phyloP scores from a whole-genome alignment of 2,329 filamentous ascomycete genomes.

The Xylariaceae sp. region DNA sequence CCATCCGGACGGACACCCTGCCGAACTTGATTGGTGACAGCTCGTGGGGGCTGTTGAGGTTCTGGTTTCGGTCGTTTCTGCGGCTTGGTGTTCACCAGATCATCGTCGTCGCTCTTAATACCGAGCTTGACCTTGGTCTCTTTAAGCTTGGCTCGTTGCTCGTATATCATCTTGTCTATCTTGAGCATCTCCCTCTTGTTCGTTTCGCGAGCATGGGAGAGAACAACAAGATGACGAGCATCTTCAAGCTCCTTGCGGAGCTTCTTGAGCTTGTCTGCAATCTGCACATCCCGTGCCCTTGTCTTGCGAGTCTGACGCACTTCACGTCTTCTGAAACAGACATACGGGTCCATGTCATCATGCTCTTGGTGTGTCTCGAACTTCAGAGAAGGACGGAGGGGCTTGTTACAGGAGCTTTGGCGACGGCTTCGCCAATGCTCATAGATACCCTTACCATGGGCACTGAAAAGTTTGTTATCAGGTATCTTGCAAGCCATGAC shows the following conservation, averaged over 20 bases:
- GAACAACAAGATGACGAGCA: conserved; percentile 72
- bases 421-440: conserved; percentile 81
- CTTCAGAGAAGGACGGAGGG: conserved; percentile 76
- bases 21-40: conserved; percentile 61
- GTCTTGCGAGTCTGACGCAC: conserved; percentile 94
- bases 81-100: conserved; percentile 85
- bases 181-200: conserved; percentile 73
- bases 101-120: conserved; percentile 90
- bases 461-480: conserved; percentile 47
- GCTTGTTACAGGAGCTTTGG: conserved; percentile 61
- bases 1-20: conserved; percentile 67
- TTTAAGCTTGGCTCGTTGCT: conserved; percentile 78
- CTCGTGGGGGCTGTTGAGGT: conserved; percentile 54
- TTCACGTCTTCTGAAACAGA: conserved; percentile 94
- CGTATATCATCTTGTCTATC: conserved; percentile 73
- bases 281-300: conserved; percentile 85
- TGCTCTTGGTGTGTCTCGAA: conserved; percentile 92
- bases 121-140: conserved; percentile 82
- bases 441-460: conserved; percentile 74
- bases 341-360: conserved; percentile 94
- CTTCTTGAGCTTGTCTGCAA: conserved; percentile 90
- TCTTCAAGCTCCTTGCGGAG: conserved; percentile 88
- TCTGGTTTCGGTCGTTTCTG: conserved; percentile 62
- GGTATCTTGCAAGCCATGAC: conserved; percentile 68
- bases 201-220: conserved; percentile 76